These are phyloP conservation scores for Herpetomonas muscarum DNA, from an alignment of 208 protist species.

Conservation along the genomic window DNA sequence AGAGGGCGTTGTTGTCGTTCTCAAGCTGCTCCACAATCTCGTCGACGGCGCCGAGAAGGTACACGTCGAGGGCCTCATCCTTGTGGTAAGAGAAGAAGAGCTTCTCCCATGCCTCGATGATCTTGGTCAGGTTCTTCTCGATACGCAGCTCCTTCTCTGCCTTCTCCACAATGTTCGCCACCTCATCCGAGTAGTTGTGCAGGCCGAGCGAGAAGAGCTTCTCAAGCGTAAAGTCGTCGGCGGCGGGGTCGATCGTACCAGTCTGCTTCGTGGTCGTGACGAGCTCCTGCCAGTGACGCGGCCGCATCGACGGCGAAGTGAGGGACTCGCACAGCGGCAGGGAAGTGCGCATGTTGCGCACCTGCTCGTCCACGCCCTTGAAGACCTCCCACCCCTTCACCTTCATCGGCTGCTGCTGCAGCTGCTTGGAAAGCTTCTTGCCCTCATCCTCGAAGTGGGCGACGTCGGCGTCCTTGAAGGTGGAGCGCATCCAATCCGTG, in stretches of 20 bases:
- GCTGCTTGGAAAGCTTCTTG: conserved; percentile 93
- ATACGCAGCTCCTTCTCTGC: conserved; percentile 97
- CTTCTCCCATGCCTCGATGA: conserved; percentile 94
- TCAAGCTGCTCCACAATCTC: conserved; percentile 95
- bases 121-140: conserved; percentile 95
- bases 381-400: conserved; percentile 93
- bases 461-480: conserved; percentile 93
- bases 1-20: conserved; percentile 94
- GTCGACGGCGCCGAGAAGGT: conserved; percentile 90
- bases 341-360: conserved; percentile 94
- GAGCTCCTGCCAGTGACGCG: conserved; percentile 95
- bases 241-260: conserved; percentile 84
- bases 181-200: conserved; percentile 96
- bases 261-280: conserved; percentile 91
- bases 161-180: conserved; percentile 96
- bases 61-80: conserved; percentile 82
- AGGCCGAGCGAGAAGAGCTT: conserved; percentile 96
- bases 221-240: conserved; percentile 91
- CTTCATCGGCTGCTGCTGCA: conserved; percentile 92
- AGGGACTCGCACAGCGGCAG: conserved; percentile 91
- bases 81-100: conserved; percentile 90
- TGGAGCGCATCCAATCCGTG: conserved; percentile 91
- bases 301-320: conserved; percentile 93
- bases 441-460: conserved; percentile 91
- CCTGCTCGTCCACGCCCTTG: conserved; percentile 91